A percentile compares a stretch with the other conserved stretches of the same genome.
Evolutionary conservation across 768 basidiomycete genomes (phyloP).

Genomic region (Kwoniella mangroviensis): DNA sequence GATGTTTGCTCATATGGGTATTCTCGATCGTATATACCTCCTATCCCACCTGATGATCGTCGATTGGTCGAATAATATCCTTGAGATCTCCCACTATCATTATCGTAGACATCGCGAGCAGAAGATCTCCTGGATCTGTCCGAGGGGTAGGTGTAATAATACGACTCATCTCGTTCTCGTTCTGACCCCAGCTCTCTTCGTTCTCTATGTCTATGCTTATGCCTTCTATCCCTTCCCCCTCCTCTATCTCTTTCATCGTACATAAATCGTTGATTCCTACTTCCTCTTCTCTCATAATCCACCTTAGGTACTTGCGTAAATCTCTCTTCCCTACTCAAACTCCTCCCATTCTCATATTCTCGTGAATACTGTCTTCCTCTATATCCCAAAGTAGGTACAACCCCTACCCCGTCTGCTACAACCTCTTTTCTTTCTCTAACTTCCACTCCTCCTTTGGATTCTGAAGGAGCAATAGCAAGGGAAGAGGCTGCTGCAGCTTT

Average conservation of each 20-base stretch:
- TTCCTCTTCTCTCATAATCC: constrained; percentile 5
- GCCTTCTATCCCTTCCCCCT: not conserved
- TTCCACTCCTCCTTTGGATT: constrained; percentile 9
- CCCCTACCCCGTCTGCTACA: not conserved
- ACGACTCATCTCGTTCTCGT: constrained; percentile 3
- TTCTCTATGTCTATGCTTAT: not conserved
- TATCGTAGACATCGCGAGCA: not conserved
- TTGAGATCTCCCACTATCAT: not conserved
- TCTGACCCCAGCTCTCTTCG: not conserved
- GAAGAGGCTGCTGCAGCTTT: constrained; percentile 5
- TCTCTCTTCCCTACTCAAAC: constrained; percentile 2
- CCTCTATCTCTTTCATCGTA: not conserved
- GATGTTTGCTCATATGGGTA: not conserved
- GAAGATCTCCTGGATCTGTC: constrained; percentile 1
- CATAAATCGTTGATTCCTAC: not conserved
- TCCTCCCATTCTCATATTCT: not conserved
- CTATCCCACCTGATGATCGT: constrained; percentile 20
- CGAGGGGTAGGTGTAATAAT: not conserved
- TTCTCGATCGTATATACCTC: constrained; percentile 13
- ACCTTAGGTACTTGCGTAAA: constrained; percentile 15
- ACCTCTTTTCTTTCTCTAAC: constrained; percentile 11
- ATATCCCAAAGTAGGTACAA: constrained; percentile 10
- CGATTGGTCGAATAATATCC: constrained; percentile 15
- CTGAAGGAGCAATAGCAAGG: not conserved
- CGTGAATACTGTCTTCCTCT: not conserved